phyloP scores from a whole-genome alignment of 305 asterid species.

The Stenogyne calaminthoides region DNA sequence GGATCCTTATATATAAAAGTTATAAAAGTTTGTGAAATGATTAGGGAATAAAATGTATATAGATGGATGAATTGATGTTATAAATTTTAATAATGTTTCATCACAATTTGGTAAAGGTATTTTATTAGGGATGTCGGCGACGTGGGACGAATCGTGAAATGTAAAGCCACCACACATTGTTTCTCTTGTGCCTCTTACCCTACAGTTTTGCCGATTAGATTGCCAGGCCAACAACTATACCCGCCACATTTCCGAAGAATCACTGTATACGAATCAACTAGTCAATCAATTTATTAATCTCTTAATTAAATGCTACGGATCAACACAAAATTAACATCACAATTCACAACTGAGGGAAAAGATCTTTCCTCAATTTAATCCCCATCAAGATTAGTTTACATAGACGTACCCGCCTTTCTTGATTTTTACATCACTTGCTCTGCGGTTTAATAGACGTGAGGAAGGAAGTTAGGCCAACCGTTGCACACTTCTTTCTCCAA shows the following conservation, averaged over 20 bases:
- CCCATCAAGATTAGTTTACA: constrained; percentile 15
- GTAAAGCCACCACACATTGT: too few relatives aligned
- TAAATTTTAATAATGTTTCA: too few relatives aligned
- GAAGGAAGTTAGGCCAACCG: constrained; percentile 76
- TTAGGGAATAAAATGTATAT: too few relatives aligned
- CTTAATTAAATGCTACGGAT: constrained; percentile 28
- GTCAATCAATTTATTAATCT: constrained; percentile 10
- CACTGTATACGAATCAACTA: neutral
- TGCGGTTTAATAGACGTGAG: constrained; percentile 27
- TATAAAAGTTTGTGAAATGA: too few relatives aligned
- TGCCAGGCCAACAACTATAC: constrained; percentile 50
- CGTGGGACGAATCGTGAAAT: too few relatives aligned
- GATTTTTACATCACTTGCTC: constrained; percentile 56
- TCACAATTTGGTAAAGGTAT: too few relatives aligned
- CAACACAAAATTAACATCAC: constrained; percentile 45
- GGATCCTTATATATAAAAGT: too few relatives aligned
- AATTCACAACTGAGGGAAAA: neutral
- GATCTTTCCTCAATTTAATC: neutral
- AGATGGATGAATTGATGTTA: too few relatives aligned
- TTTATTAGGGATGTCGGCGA: too few relatives aligned
- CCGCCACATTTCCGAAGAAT: constrained; percentile 64
- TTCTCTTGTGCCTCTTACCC: neutral
- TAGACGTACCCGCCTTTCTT: constrained; percentile 18
- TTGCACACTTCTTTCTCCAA: constrained; percentile 34
- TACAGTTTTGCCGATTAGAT: constrained; percentile 29